Base-by-base conservation (phyloP, 768 basidiomycete genomes). In the Leccinum barrowsii region DNA sequence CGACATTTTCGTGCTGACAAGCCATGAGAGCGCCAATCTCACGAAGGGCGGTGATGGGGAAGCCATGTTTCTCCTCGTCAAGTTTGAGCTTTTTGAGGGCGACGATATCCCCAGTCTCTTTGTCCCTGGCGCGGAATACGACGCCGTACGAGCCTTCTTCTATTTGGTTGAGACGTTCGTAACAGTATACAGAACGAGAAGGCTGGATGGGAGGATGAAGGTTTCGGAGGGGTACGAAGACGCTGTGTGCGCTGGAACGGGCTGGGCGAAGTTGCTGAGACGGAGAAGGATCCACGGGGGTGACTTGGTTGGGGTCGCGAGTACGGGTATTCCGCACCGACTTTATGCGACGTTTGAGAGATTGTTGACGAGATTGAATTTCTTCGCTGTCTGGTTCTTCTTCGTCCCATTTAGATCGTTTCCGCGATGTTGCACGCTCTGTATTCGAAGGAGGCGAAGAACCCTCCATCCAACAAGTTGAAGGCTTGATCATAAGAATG, bases 141-240 rank as follows among this genome's bases (percentile, higher is more conserved):
- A 98, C 86, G 17, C 97, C 97, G 65, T 99, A 99, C 0, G 92
- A 94, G 5, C 97, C 97, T 75, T 99, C 97, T 74, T 98, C 97
- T 66, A 99, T 99, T 66, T 97, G 92, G 72, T 99, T 99, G 55
- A 99, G 79, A 44, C 91, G 80, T 65, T 98, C 95, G 71, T 98
- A 98, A 65, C 82, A 85, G 74, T 94, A 96, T 1, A 98, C 96
- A 5, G 94, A 95, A 22, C 96, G 89, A 24, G 96, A 95, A 1
- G 95, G 85, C 42, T 82, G 75, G 22, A 98, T 84, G 2, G 85
- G 78, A 30, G 94, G 94, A 71, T 98, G 90, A 1, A 76, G 74
- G 4, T 82, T 86, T 54, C 94, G 81, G 42, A 82, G 83, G 3
- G 94, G 95, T 0, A 87, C 91, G 70, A 85, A 90, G 34, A 78